phyloP scores from a whole-genome alignment of 129 eudicot species.

The Glebionis coronaria region DNA sequence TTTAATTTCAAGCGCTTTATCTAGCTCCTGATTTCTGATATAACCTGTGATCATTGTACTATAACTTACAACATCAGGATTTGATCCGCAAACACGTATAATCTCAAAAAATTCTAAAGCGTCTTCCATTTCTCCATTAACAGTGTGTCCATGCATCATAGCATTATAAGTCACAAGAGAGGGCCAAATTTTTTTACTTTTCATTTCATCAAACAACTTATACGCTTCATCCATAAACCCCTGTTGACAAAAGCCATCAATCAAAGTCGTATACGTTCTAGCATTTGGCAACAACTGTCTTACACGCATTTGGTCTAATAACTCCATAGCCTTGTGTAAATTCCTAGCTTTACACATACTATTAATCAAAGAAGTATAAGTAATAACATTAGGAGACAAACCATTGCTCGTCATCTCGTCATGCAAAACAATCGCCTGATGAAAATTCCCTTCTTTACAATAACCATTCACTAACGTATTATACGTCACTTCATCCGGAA shows the following conservation, averaged over 20 bases:
- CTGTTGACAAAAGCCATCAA: conserved; percentile 86
- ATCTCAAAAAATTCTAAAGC: conserved; percentile 50
- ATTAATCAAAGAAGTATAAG: conserved; percentile 83
- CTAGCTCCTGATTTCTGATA: conserved; percentile 55
- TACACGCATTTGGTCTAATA: conserved; percentile 68
- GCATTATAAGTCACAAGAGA: conserved; percentile 88
- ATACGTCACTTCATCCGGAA: conserved; percentile 84
- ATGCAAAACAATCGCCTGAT: conserved; percentile 81
- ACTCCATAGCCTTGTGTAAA: conserved; percentile 72
- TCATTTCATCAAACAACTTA: conserved; percentile 68
- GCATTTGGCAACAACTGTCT: conserved; percentile 80
- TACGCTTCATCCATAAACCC: conserved; percentile 81
- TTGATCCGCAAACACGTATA: conserved; percentile 41
- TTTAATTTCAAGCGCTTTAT: conserved; percentile 59
- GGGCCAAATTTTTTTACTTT: conserved; percentile 54
- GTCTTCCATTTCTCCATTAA: conserved; percentile 61
- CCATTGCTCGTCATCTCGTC: conserved; percentile 79
- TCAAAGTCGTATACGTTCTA: conserved; percentile 83
- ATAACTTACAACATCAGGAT: conserved; percentile 85
- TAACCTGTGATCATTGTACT: conserved; percentile 75
- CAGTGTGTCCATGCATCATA: conserved; percentile 68
- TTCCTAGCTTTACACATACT: conserved; percentile 80
- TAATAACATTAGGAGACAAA: conserved; percentile 80
- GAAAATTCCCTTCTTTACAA: conserved; percentile 83
- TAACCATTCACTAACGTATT: conserved; percentile 84